Evolutionary conservation across 306 rosid genomes (phyloP).

Genomic region (Glycine tomentella): DNA sequence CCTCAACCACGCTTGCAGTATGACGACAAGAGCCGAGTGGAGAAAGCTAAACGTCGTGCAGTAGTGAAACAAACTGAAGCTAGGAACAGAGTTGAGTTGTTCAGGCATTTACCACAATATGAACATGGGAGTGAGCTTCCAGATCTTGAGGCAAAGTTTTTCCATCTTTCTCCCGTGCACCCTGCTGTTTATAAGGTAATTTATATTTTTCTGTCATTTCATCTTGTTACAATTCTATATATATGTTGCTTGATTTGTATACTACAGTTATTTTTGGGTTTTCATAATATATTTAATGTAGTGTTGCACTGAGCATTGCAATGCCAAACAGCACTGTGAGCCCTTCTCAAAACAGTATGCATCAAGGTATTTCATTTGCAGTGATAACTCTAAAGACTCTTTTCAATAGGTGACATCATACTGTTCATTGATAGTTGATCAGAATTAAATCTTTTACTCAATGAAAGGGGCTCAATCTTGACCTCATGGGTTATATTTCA

Average conservation of each 20-base stretch:
- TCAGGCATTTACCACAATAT: constrained; percentile 71
- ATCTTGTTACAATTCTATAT: not conserved
- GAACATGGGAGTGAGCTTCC: constrained; percentile 73
- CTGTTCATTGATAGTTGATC: constrained; percentile 1
- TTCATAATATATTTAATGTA: constrained; percentile 7
- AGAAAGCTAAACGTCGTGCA: constrained; percentile 70
- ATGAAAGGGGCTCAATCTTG: constrained; percentile 17
- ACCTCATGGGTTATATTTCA: not conserved
- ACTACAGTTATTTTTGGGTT: not conserved
- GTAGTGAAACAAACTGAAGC: constrained; percentile 70
- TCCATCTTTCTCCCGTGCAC: constrained; percentile 62
- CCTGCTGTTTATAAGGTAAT: constrained; percentile 67
- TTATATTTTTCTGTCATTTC: not conserved
- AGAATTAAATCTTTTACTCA: constrained; percentile 12
- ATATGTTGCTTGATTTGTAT: not conserved
- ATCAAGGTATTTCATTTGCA: constrained; percentile 8
- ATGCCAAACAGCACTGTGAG: not conserved
- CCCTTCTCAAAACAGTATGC: not conserved
- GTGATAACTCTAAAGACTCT: constrained; percentile 18
- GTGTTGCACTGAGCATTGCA: constrained; percentile 28
- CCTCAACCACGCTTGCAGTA: constrained; percentile 76
- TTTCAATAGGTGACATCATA: not conserved
- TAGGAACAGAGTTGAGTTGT: constrained; percentile 67
- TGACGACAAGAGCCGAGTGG: constrained; percentile 66
- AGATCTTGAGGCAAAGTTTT: constrained; percentile 63